Base-by-base conservation (phyloP, 495 filamentous ascomycete species). In the Podospora comata region DNA sequence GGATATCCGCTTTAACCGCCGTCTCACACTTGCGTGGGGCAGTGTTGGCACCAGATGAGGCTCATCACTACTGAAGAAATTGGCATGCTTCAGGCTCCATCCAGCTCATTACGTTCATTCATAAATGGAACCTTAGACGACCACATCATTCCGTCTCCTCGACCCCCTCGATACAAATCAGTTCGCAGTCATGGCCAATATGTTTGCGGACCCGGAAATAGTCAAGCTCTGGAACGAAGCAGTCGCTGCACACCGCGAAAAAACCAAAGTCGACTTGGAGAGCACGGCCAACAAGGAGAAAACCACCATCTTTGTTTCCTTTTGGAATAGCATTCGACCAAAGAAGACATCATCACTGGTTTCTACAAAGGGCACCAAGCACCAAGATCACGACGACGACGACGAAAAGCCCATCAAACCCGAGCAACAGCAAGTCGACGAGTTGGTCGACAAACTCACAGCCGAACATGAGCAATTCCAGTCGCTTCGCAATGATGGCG, bases 191-290 rank as follows among this genome's bases (percentile, higher is more conserved):
- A 20, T 27, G 11, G 2, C 32, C 13, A 9, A 5, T 15, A 63
- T 44, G 28, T 63, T 63, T 23, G 61, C 61, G 7, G 61, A 63
- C 32, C 32, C 61, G 2, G 61, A 63, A 23, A 48, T 63, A 32
- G 61, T 63, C 30, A 39, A 39, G 20, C 61, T 63, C 5, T 63
- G 61, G 61, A 32, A 63, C 32, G 61, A 63, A 9, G 61, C 61
- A 44, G 61, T 63, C 61, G 16, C 32, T 18, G 32, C 61, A 13
- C 61, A 63, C 30, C 15, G 61, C 19, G 61, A 63, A 20, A 63
- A 63, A 48, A 63, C 61, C 9, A 32, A 28, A 18, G 32, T 63
- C 28, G 30, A 63, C 20, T 23, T 63, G 7, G n/a, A 44, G 5
- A 63, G 30, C 6, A 18, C 18, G 6, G 2, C 11, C 27, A 63